Conservation (phyloP, 768 basidiomycete species). For the Stropharia rugosoannulata region DNA sequence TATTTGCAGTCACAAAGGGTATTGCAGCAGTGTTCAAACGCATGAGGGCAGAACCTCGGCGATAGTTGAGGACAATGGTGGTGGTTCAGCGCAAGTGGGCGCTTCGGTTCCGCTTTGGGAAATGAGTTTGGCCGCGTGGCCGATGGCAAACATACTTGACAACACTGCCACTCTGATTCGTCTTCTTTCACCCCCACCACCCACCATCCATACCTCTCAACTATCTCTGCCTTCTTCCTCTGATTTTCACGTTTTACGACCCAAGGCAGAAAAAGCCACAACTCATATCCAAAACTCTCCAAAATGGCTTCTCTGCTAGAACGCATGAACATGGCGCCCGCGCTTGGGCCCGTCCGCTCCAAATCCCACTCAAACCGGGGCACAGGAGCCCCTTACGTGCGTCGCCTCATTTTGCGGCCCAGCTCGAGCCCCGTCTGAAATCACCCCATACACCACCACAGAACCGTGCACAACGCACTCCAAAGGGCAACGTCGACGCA, state of each 20-base stretch:
- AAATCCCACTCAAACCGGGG: slow-evolving; percentile 35
- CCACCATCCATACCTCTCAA: not conserved
- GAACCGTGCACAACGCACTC: slow-evolving; percentile 50
- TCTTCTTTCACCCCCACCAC: slow-evolving; percentile 7
- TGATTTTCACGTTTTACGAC: not conserved
- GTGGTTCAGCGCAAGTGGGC: not conserved
- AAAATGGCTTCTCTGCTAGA: slow-evolving; percentile 60
- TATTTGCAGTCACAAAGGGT: too few relatives aligned
- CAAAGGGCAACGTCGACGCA: slow-evolving; percentile 65
- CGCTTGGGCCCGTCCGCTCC: slow-evolving; percentile 48
- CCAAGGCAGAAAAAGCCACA: too few relatives aligned
- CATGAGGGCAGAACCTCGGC: not conserved
- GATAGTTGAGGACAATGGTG: not conserved
- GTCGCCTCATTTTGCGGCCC: slow-evolving; percentile 31
- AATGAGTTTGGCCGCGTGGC: slow-evolving; percentile 9
- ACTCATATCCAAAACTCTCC: not conserved
- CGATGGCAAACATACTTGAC: slow-evolving; percentile 10
- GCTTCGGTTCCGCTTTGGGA: not conserved
- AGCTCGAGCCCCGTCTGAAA: slow-evolving; percentile 20
- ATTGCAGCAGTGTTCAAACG: not conserved
- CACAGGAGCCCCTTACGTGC: slow-evolving; percentile 52
- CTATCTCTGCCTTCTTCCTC: not conserved
- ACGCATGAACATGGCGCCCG: slow-evolving; percentile 48
- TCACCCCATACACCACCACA: slow-evolving; percentile 20
- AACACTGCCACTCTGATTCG: slow-evolving; percentile 16